phyloP scores from a whole-genome alignment of 768 basidiomycete species.

The Pulveroboletus sp. region DNA sequence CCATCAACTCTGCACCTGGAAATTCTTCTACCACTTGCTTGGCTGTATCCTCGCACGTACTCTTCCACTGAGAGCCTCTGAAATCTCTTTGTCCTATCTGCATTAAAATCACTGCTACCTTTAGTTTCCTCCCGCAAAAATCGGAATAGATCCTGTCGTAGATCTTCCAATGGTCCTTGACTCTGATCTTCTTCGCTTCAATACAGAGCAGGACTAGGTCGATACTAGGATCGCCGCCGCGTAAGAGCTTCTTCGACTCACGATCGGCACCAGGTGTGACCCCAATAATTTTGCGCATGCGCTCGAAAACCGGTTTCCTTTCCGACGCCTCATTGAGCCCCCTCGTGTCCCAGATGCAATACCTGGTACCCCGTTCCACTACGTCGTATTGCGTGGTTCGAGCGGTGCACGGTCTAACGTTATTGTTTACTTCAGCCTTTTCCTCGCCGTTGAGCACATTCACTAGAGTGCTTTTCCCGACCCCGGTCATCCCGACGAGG shows the following conservation, averaged over 20 bases:
- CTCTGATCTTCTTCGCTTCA: conserved; percentile 16
- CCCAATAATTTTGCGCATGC: not conserved
- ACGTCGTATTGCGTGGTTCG: conserved; percentile 5
- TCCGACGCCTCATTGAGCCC: conserved; percentile 21
- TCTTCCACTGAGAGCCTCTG: conserved; percentile 13
- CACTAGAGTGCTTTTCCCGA: conserved; percentile 26
- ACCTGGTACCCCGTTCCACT: conserved; percentile 1
- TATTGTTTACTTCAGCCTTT: conserved; percentile 12
- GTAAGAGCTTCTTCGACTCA: conserved; percentile 16
- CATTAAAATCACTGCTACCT: conserved; percentile 18
- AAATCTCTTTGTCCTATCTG: conserved; percentile 9
- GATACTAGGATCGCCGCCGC: conserved; percentile 7
- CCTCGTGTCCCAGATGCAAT: conserved; percentile 24
- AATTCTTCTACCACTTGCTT: conserved; percentile 1
- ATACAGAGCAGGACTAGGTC: conserved; percentile 21
- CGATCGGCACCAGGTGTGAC: conserved; percentile 12
- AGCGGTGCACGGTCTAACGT: conserved; percentile 21
- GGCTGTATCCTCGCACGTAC: conserved; percentile 10
- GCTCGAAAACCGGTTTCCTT: not conserved
- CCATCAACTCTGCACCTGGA: conserved; percentile 13
- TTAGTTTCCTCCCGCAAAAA: conserved; percentile 9
- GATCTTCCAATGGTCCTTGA: conserved; percentile 15
- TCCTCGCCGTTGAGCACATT: conserved; percentile 19
- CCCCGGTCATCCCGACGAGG: conserved; percentile 21
- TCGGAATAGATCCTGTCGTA: conserved; percentile 15